Evolutionary conservation across 2,329 filamentous ascomycete genomes (phyloP).

Genomic region (Neofusicoccum laricinum): DNA sequence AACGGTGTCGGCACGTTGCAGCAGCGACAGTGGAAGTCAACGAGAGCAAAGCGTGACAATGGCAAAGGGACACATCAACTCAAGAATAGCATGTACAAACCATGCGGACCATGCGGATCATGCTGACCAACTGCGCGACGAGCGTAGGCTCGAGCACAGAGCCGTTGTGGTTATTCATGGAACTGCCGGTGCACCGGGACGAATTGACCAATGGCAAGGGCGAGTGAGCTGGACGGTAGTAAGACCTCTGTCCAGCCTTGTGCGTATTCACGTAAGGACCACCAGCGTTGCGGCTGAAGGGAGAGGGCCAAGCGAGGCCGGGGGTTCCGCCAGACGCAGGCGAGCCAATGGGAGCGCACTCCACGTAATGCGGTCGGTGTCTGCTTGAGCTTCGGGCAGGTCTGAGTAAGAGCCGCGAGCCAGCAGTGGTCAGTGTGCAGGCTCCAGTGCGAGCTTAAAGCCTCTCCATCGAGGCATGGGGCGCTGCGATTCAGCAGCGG

Average conservation of each 20-base stretch:
- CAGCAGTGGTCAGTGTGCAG: background rate
- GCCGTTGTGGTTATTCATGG: background rate
- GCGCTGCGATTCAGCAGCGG: background rate
- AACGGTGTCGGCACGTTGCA: background rate
- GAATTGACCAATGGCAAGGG: background rate
- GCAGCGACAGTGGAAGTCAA: background rate
- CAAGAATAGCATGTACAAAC: background rate
- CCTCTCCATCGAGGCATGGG: background rate
- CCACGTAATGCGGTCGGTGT: background rate
- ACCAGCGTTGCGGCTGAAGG: background rate
- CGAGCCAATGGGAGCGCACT: background rate
- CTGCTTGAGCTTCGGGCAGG: background rate
- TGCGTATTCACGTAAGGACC: background rate
- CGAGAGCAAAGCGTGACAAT: background rate
- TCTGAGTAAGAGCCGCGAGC: background rate
- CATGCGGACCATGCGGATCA: background rate
- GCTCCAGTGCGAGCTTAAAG: background rate
- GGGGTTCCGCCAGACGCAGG: background rate
- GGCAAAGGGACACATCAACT: background rate
- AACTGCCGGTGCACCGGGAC: background rate
- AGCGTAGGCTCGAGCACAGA: background rate
- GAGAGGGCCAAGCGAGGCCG: background rate
- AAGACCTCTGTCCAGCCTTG: background rate
- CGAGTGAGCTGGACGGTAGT: background rate
- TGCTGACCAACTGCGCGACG: background rate